phyloP scores from a whole-genome alignment of 148 eudicot genomes.

The Chenopodium formosanum region DNA sequence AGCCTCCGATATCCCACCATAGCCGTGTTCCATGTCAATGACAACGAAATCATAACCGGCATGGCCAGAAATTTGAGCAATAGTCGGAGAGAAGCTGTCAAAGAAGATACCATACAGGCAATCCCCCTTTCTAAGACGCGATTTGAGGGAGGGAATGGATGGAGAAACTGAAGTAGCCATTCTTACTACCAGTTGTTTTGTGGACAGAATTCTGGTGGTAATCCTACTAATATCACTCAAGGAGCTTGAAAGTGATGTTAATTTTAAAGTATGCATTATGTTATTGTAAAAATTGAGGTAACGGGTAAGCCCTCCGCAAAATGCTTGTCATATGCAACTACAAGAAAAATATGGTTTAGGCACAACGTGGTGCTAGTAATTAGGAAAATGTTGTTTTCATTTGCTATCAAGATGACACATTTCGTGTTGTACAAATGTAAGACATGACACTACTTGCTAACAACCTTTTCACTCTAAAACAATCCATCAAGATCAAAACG shows the following conservation, averaged over 20 bases:
- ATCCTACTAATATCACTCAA: neutral
- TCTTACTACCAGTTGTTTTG: neutral
- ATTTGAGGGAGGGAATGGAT: slow-evolving; percentile 41
- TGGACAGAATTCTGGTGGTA: neutral
- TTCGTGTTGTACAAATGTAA: neutral
- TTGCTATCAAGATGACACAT: slow-evolving; percentile 3
- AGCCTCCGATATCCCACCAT: slow-evolving; percentile 57
- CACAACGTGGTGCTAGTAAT: neutral
- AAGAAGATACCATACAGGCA: slow-evolving; percentile 73
- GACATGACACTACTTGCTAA: neutral
- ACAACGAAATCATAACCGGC: slow-evolving; percentile 75
- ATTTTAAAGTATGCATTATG: neutral
- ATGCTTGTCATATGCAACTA: neutral
- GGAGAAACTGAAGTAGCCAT: slow-evolving; percentile 19
- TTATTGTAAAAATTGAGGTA: neutral
- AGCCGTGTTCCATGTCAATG: slow-evolving; percentile 85
- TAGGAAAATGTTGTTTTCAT: slow-evolving; percentile 4
- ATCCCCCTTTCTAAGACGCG: slow-evolving; percentile 58
- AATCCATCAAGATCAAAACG: neutral
- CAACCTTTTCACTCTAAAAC: neutral
- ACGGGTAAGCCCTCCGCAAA: neutral
- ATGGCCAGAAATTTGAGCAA: slow-evolving; percentile 69
- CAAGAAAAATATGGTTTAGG: neutral
- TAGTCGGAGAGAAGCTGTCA: slow-evolving; percentile 57
- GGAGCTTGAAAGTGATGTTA: neutral